Percentiles rank a stretch among this genome's conserved stretches.
Evolutionary conservation across 2,329 filamentous ascomycete species (phyloP).

Genomic region (Fusarium nodosum): DNA sequence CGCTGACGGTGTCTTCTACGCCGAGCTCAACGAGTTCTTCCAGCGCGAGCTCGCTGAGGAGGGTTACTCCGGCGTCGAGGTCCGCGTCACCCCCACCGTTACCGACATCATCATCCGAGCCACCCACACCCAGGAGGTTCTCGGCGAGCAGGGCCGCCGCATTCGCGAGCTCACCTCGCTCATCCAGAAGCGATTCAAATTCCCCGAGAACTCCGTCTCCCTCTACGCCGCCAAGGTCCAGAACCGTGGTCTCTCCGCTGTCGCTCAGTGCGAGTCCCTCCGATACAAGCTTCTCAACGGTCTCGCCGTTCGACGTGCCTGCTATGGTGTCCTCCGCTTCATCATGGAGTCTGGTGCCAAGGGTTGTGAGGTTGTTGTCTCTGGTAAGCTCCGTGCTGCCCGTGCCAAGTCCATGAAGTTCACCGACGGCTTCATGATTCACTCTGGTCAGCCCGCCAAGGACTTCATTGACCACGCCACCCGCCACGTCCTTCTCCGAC

Average conservation of each 20-base stretch:
- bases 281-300: conserved; percentile 99
- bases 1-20: conserved; percentile 99
- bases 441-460: conserved; percentile 99
- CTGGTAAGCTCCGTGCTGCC: conserved; percentile 97
- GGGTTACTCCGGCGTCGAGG: conserved; percentile 99
- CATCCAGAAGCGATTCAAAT: conserved; percentile 99
- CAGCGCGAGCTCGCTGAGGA: conserved; percentile 99
- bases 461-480: conserved; percentile 99
- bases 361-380: conserved; percentile 99
- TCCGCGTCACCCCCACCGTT: conserved; percentile 99
- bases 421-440: conserved; percentile 99
- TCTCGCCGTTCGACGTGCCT: conserved; percentile 97
- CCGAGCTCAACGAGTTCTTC: conserved; percentile 99
- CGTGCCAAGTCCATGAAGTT: conserved; percentile 99
- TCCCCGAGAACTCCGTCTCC: conserved; percentile 99
- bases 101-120: conserved; percentile 99
- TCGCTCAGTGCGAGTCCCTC: conserved; percentile 99
- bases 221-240: conserved; percentile 99
- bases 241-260: conserved; percentile 99
- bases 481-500: conserved; percentile 98
- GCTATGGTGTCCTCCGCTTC: conserved; percentile 99
- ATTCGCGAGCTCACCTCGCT: conserved; percentile 99
- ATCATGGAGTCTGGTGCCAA: conserved; percentile 99
- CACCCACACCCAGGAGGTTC: conserved; percentile 99
- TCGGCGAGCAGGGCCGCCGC: conserved; percentile 99